Conservation (phyloP, 2,329 filamentous ascomycete genomes). For the Ceratocystis albifundus region DNA sequence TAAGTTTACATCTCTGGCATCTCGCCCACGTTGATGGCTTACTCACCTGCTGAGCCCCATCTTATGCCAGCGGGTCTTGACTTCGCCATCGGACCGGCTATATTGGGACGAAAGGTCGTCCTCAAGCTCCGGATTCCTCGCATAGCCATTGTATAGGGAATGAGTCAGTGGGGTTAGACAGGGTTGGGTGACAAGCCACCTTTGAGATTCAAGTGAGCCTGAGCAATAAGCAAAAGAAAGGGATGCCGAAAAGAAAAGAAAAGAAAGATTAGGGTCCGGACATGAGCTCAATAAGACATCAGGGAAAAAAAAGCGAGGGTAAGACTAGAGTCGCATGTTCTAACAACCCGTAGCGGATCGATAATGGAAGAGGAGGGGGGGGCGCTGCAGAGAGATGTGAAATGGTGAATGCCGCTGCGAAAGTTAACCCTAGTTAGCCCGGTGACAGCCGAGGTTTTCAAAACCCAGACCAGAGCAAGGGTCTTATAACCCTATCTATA, state of each 20-base stretch:
- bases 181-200: neutral
- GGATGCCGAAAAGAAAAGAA: neutral
- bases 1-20: neutral
- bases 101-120: constrained; percentile 9
- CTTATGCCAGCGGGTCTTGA: neutral
- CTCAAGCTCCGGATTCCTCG: constrained; percentile 7
- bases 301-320: neutral
- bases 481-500: neutral
- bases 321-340: neutral
- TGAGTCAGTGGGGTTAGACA: neutral
- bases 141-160: constrained; percentile 3
- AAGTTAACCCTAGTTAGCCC: neutral
- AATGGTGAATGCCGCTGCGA: neutral
- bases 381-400: neutral
- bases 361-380: neutral
- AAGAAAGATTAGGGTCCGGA: neutral
- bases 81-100: neutral
- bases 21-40: neutral
- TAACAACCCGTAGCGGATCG: neutral
- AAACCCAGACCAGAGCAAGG: neutral
- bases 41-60: constrained; percentile 19
- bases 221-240: neutral
- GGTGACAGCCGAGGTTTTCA: neutral
- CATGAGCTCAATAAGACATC: neutral
- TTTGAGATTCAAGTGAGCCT: neutral